phyloP scores from a whole-genome alignment of 2,329 filamentous ascomycete genomes.

The Curvularia hawaiiensis region DNA sequence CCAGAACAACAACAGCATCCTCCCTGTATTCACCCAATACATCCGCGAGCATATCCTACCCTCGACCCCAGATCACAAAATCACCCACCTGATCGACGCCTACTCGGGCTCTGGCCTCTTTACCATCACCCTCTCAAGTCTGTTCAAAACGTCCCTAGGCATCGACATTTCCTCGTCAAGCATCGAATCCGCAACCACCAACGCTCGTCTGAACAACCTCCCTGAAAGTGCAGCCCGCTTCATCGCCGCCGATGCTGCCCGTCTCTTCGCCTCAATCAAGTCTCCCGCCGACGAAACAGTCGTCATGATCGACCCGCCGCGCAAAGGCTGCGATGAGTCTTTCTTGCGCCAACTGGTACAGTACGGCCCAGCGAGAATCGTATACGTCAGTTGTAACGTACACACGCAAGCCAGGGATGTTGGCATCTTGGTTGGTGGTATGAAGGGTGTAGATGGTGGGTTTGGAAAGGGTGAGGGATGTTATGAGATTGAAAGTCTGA shows the following conservation, averaged over 20 bases:
- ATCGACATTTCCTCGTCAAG: constrained; percentile 86
- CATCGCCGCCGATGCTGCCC: constrained; percentile 83
- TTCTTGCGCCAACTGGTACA: constrained; percentile 81
- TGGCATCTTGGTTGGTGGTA: constrained; percentile 80
- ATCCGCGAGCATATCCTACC: constrained; percentile 80
- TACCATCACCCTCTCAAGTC: constrained; percentile 85
- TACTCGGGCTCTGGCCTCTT: constrained; percentile 98
- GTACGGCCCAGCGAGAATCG: constrained; percentile 78
- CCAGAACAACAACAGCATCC: constrained; percentile 99
- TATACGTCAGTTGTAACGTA: constrained; percentile 98
- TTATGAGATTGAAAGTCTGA: constrained; percentile 88
- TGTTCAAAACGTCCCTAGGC: constrained; percentile 80
- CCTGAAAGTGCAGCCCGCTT: constrained; percentile 73
- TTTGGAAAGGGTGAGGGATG: constrained; percentile 46
- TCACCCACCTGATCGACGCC: constrained; percentile 93
- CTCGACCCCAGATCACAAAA: constrained; percentile 35
- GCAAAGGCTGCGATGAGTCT: constrained; percentile 88
- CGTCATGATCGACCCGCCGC: constrained; percentile 94
- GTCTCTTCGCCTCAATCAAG: constrained; percentile 77
- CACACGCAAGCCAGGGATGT: constrained; percentile 96
- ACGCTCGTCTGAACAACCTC: constrained; percentile 79
- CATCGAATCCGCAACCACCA: constrained; percentile 77
- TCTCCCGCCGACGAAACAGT: constrained; percentile 83
- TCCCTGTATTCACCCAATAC: constrained; percentile 83
- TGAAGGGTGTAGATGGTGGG: constrained; percentile 49